Evolutionary conservation across 805 yeast genomes (phyloP), one percentile per base, ranked within the genome.

Genomic region (Yarrowia alimentaria): DNA sequence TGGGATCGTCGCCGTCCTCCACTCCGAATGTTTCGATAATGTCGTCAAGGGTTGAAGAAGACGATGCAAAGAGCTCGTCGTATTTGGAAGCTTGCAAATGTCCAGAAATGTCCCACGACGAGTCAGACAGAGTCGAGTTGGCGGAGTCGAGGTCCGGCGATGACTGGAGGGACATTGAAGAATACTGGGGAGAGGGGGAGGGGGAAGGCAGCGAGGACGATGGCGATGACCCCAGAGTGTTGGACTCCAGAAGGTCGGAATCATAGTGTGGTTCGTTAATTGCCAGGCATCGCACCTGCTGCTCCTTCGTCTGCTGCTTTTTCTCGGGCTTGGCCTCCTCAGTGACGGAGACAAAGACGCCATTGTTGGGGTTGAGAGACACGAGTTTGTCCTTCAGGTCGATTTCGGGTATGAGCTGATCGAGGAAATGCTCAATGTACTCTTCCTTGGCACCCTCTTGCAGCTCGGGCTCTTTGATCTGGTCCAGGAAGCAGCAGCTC

Each of bases 11-110:
- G 11, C 6, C 22, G 14, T 40, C 45, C 14, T 38, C 47, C 3
- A 19, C 47, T 11, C 37, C 59, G 42, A 60, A 60, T 4, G 55
- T 37, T 47, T 60, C 62, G 3, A 60, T 50, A 12, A 60, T 60
- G 5, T 51, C 57, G 28, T 60, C 62, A 18, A 60, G 47, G 3
- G 62, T 58, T 7, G 62, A 60, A 4, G 61, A 53, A 2, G 60
- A 56, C 17, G 59, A 55, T 5, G 60, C 56, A 22, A 56, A 54
- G 13, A 43, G 24, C 34, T 20, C 49, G 11, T 18, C 35, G 30
- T 29, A 35, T 12, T 29, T 52, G 43, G 33, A 13, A 17, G 53
- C 28, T 3, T 34, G 17, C 14, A 22, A 14, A 21, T 31, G 28
- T 31, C 42, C 33, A 35, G 55, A 37, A 16, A 35, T 49, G 19